Base-by-base conservation (phyloP, 495 filamentous ascomycete species). In the Aspergillus olivimuriae region DNA sequence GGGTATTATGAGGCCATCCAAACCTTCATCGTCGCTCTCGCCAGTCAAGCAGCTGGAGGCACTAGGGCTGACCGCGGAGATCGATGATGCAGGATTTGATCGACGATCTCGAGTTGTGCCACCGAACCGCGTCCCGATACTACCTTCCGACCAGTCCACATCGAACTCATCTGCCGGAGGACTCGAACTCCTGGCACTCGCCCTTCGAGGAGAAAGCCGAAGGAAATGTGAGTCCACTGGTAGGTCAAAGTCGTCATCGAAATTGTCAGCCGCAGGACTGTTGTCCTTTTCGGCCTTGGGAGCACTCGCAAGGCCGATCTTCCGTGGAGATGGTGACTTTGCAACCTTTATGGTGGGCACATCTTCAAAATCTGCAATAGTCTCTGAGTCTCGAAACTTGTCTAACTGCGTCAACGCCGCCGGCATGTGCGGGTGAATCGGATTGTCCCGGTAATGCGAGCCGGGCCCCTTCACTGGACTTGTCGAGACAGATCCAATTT, bases 11-110 rank as follows among this genome's bases (percentile, higher is more conserved):
- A 98, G 73, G 18, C 91, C 91, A 47, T 90, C 83, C 33, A 96
- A 73, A 4, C 83, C 80, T 49, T 96, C 92, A 54, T 95, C 90
- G 55, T 96, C 92, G 57, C 91, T 96, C 63, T 94, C 92, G n/a
- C 77, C 76, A 4, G 89, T 94, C 46, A 94, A 72, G 44, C 86
- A 92, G 63, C 89, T 95, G 39, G 88, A 84, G 34, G 91, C 77
- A 55, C 89, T 95, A 9, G 92, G 88, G 52, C 91, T 95, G 62
- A 95, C 77, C 18, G 85, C 83, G 18, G 89, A 94, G 20, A 86
- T 83, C 10, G 89, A 86, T 1, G 87, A 95, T 65, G 86, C 88
- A 45, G 87, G 80, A 55, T 81, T 77, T 19, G 86, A 92, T 21
- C 80, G 77, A 10, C 73, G 76, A 57, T 90, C 86, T 48, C 86